Conservation (phyloP, 352 stramenopile genomes). For the Phytopythium oedochilum region DNA sequence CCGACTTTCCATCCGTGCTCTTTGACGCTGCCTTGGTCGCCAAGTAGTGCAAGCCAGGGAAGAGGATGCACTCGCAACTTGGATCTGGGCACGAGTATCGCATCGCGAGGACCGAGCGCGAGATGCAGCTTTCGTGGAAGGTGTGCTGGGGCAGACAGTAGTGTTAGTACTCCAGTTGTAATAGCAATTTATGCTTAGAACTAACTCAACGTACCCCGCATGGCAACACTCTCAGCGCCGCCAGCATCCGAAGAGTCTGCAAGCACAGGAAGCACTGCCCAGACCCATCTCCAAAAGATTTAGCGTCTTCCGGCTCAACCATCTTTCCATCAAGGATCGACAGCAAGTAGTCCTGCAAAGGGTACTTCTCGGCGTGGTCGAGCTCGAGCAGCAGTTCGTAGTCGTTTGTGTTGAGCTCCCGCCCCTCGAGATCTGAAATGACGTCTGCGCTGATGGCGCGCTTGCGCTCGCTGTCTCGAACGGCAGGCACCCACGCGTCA, state of each 20-base stretch:
- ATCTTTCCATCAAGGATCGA: conserved; percentile 38
- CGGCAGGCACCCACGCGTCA: conserved; percentile 55
- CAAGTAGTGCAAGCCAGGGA: conserved; percentile 53
- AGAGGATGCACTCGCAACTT: conserved; percentile 53
- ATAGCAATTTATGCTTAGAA: neutral
- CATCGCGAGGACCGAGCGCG: conserved; percentile 44
- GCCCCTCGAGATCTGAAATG: conserved; percentile 55
- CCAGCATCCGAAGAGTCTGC: conserved; percentile 59
- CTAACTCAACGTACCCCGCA: conserved; percentile 38
- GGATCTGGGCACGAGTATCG: conserved; percentile 10
- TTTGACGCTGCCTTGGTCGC: conserved; percentile 10
- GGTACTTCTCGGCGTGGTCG: conserved; percentile 45
- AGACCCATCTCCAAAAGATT: conserved; percentile 35
- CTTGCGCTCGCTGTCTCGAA: conserved; percentile 22
- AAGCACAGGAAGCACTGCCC: conserved; percentile 44
- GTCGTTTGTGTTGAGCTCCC: conserved; percentile 82
- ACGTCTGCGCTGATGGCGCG: conserved; percentile 28
- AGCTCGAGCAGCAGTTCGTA: conserved; percentile 77
- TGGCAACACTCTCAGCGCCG: conserved; percentile 35
- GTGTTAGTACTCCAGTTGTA: neutral
- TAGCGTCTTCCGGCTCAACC: conserved; percentile 37
- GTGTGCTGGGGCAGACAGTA: conserved; percentile 31
- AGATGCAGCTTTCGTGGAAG: conserved; percentile 76
- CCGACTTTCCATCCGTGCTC: neutral
- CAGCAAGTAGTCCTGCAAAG: conserved; percentile 77